A percentile compares a stretch with the other conserved stretches of the same genome.
Evolutionary conservation across 108 stramenopile species (phyloP).

Genomic region (Cyclotella atomus): DNA sequence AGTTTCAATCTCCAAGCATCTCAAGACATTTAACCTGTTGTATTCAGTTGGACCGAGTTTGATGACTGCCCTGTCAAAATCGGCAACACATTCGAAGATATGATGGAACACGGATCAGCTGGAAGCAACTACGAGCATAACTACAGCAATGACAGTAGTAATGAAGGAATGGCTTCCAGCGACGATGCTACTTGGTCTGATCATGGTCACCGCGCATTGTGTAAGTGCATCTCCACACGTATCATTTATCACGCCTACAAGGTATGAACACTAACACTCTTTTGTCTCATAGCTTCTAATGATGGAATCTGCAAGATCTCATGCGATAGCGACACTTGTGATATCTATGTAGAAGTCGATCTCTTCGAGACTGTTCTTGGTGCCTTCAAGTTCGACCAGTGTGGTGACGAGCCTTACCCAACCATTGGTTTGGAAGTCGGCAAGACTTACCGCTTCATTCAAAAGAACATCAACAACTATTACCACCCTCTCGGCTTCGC

Average conservation of each 20-base stretch:
- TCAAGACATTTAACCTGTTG: no score
- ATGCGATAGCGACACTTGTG: conserved; percentile 21
- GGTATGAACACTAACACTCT: no score
- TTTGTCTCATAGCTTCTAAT: neutral
- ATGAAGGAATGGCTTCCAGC: neutral
- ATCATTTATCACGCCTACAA: neutral
- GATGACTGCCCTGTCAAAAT: conserved; percentile 52
- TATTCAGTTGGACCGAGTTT: conserved; percentile 32
- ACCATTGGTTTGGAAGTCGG: conserved; percentile 80
- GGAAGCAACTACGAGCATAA: conserved; percentile 18
- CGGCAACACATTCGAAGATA: conserved; percentile 10
- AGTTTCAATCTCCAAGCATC: no score
- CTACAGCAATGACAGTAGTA: neutral
- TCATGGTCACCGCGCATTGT: neutral
- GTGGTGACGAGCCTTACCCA: conserved; percentile 75
- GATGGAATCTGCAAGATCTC: conserved; percentile 29
- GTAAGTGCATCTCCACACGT: neutral
- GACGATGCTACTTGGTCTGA: neutral
- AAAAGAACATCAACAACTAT: conserved; percentile 66
- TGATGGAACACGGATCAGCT: neutral
- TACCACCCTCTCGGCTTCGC: conserved; percentile 92
- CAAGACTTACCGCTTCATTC: conserved; percentile 80
- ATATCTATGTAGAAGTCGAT: conserved; percentile 11
- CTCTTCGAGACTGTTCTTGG: conserved; percentile 59
- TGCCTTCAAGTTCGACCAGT: conserved; percentile 81